Evolutionary conservation across 805 yeast genomes (phyloP).

Genomic region (Cyberlindnera maritima): DNA sequence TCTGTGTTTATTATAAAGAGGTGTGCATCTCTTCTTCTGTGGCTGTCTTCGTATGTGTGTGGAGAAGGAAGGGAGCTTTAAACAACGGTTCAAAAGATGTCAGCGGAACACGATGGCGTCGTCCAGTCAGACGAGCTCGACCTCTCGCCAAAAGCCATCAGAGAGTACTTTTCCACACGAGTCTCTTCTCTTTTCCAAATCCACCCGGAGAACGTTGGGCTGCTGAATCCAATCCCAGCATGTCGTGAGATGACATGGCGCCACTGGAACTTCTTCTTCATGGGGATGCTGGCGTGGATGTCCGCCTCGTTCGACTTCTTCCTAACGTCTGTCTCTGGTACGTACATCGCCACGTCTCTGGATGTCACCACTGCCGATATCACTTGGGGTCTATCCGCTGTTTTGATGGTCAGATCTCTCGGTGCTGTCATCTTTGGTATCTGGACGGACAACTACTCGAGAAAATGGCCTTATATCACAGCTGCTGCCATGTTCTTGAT

Average conservation of each 20-base stretch:
- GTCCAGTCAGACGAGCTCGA: no score
- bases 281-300: conserved; percentile 60
- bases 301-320: conserved; percentile 69
- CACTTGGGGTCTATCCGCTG: conserved; percentile 60
- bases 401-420: conserved; percentile 64
- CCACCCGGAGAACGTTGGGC: no score
- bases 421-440: conserved; percentile 64
- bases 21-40: no score
- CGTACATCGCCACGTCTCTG: background rate
- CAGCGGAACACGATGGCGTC: no score
- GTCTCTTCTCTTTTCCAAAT: no score
- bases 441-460: conserved; percentile 57
- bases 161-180: no score
- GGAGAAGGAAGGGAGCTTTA: no score
- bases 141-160: no score
- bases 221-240: conserved; percentile 59
- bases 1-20: no score
- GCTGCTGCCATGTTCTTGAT: conserved; percentile 46
- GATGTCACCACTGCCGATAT: conserved; percentile 31
- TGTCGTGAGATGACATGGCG: conserved; percentile 43
- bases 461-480: conserved; percentile 54
- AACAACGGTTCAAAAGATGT: no score
- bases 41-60: no score
- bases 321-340: background rate
- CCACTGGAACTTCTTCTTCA: conserved; percentile 52